Base-by-base conservation (phyloP, 257 asterid genomes). In the Salvia splendens region DNA sequence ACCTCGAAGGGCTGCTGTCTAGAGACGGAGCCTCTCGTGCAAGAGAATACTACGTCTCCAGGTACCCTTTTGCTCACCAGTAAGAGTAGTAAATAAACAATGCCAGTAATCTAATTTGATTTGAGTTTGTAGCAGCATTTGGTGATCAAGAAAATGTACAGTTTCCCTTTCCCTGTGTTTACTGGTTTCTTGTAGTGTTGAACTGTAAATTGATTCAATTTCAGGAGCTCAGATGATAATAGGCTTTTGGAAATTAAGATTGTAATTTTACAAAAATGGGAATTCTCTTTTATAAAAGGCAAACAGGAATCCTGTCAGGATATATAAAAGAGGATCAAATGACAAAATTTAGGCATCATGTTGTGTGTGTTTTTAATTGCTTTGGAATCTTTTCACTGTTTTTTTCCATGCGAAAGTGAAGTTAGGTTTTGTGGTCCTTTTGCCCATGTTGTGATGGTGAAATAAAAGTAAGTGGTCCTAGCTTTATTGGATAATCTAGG, bases 1-100 rank as follows among this genome's bases (percentile, higher is more conserved):
- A 94, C 78, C 96, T 94, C 51, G 96, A 94, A 78, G 99, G 99
- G 16, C 82, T 88, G 65, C 69, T 87, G 28, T 83, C 99, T 1
- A 80, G 96, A 57, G 96, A 91, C 65, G 96, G 98, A 2, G 87
- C 91, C 40, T 82, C 96, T 7, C 96, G 94, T 49, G 86, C 79
- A 48, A 81, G 96, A 77, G 99, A 90, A 43, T 93, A 85, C 67
- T 94, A 91, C 69, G 70, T 80, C 65, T 75, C 96, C 55, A 80
- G 96, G 82, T 83, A 91, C 69, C 98, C 99, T 61, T 91, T 81
- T 83, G 89, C 62, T 75, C 96, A 40, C 3, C 45, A 40, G 11
- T 40, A 7, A 2, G 30, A 24, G 30, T 24, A 83, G 76, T 62
- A 62, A 62, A 62, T 84, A 76, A 24, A 74, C 67, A 35, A 65